These are phyloP conservation scores for Alternaria sp. DNA, from an alignment of 2,329 filamentous ascomycete species.

Conservation along the genomic window DNA sequence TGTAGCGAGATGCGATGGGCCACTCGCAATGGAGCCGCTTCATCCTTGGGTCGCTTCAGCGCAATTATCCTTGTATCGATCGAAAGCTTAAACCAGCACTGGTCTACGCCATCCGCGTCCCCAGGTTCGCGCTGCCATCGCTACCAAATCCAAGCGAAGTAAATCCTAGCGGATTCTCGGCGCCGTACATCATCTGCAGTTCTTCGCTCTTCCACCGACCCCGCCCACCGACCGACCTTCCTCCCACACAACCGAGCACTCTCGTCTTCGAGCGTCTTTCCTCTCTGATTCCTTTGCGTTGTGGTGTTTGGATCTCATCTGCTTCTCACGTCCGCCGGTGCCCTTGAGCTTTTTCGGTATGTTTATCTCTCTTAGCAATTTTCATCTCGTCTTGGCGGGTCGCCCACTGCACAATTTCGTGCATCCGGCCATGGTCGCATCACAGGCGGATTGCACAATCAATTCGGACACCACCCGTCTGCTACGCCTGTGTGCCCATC, in stretches of 20 bases:
- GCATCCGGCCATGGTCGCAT: constrained; percentile 12
- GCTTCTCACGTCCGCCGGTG: constrained; percentile 30
- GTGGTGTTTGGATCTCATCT: constrained; percentile 40
- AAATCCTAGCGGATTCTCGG: constrained; percentile 24
- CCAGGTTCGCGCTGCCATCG: constrained; percentile 27
- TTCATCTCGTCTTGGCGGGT: constrained; percentile 37
- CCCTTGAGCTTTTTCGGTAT: constrained; percentile 34
- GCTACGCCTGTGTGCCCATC: constrained; percentile 6
- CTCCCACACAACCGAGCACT: constrained; percentile 20
- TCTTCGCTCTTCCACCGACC: constrained; percentile 29
- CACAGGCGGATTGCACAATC: constrained; percentile 11
- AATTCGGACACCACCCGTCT: constrained; percentile 3
- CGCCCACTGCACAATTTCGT: constrained; percentile 12
- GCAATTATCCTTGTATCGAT: constrained; percentile 29
- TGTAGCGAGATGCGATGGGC: constrained; percentile 38
- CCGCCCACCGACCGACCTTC: constrained; percentile 30
- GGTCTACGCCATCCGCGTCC: constrained; percentile 25
- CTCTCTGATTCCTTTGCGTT: constrained; percentile 46
- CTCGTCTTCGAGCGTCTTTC: constrained; percentile 19
- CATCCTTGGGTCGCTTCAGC: constrained; percentile 5
- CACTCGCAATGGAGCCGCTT: constrained; percentile 32
- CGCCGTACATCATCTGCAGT: constrained; percentile 33
- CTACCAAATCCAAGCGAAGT: constrained; percentile 33
- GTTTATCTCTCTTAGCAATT: constrained; percentile 33
- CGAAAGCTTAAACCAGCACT: constrained; percentile 47